Percentiles rank a stretch among this genome's conserved stretches.
phyloP scores from a whole-genome alignment of 1,139 yeast genomes.

The Pichia terricola region DNA sequence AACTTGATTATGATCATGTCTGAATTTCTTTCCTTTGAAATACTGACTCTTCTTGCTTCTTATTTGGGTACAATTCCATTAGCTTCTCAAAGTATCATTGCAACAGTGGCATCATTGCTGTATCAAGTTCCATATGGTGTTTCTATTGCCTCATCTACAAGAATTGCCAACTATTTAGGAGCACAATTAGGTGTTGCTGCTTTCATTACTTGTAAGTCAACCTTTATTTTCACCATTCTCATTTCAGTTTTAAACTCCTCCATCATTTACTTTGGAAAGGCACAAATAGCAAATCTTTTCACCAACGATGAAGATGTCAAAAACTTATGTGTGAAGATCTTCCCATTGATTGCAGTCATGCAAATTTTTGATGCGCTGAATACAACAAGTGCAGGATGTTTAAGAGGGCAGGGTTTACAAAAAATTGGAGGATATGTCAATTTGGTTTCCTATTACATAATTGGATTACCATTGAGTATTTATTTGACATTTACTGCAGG shows the following conservation, averaged over 20 bases:
- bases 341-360: conserved; percentile 47
- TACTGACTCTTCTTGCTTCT: conserved; percentile 45
- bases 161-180: conserved; percentile 51
- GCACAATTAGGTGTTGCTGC: conserved; percentile 43
- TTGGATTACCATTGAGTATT: conserved; percentile 44
- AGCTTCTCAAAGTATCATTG: conserved; percentile 51
- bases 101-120: conserved; percentile 41
- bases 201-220: conserved; percentile 35
- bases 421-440: conserved; percentile 51
- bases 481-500: conserved; percentile 33
- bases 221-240: conserved; percentile 35
- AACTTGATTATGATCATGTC: conserved; percentile 52
- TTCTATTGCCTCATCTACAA: conserved; percentile 50
- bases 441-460: conserved; percentile 39
- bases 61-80: conserved; percentile 44
- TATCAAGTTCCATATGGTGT: conserved; percentile 50
- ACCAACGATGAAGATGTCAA: conserved; percentile 32
- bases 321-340: conserved; percentile 30
- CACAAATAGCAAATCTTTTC: conserved; percentile 22
- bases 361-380: conserved; percentile 50
- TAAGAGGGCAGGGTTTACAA: conserved; percentile 53
- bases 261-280: conserved; percentile 32
- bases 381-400: conserved; percentile 51
- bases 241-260: conserved; percentile 35
- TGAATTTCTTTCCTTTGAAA: conserved; percentile 49